These are phyloP conservation scores for Mycena epipterygia DNA, from an alignment of 768 basidiomycete genomes.

Conservation along the genomic window DNA sequence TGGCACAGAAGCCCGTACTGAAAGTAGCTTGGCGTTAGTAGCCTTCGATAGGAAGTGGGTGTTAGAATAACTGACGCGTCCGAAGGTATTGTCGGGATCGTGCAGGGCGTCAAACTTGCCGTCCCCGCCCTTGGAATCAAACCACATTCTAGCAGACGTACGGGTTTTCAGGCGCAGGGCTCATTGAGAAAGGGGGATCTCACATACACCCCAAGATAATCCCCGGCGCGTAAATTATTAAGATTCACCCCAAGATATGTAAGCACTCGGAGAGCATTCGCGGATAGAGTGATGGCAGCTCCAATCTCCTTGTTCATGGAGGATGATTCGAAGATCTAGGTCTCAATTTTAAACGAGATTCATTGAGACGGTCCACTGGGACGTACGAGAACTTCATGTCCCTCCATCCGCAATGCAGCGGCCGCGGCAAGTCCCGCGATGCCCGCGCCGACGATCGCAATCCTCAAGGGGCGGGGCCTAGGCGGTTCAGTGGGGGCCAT, in stretches of 20 bases:
- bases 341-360: no score
- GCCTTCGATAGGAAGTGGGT: no score
- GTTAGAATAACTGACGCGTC: background rate
- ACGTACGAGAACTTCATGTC: background rate
- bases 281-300: background rate
- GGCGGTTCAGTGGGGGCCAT: background rate
- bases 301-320: background rate
- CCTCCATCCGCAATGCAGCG: background rate
- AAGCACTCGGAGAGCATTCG: background rate
- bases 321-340: background rate
- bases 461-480: background rate
- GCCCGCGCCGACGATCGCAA: background rate
- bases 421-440: background rate
- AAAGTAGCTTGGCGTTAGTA: background rate
- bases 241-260: background rate
- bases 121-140: background rate
- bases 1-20: background rate
- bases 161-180: no score
- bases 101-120: background rate
- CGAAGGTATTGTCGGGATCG: background rate
- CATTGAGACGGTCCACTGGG: background rate
- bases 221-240: background rate
- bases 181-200: no score
- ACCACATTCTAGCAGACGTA: background rate
- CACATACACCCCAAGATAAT: background rate